These are phyloP conservation scores for Chalaropsis thielavioides DNA, from an alignment of 2,329 filamentous ascomycete genomes.

Conservation along the genomic window DNA sequence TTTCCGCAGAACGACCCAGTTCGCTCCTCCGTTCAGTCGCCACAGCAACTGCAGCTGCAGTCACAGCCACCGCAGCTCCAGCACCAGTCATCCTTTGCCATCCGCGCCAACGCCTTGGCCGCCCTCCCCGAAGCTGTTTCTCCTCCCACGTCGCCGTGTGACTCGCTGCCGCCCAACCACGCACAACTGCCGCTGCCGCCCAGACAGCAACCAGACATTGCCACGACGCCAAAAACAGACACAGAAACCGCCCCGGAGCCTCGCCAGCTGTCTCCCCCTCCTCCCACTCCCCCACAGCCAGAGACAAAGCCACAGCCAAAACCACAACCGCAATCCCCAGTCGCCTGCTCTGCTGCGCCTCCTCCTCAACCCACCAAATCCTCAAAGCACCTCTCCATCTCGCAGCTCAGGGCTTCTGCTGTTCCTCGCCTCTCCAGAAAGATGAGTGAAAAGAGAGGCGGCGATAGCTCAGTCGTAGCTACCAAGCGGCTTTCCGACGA, in stretches of 20 bases:
- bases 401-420: conserved; percentile 11
- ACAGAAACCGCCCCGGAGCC: neutral
- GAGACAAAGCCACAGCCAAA: neutral
- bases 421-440: conserved; percentile 39
- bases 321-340: neutral
- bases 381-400: conserved; percentile 22
- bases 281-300: neutral
- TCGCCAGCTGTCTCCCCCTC: neutral
- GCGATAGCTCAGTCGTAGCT: conserved; percentile 35
- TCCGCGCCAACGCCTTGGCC: conserved; percentile 16
- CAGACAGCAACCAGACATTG: neutral
- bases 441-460: conserved; percentile 29
- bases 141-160: conserved; percentile 11
- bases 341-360: neutral
- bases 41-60: conserved; percentile 2
- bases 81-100: conserved; percentile 14
- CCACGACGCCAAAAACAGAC: neutral
- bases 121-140: conserved; percentile 16
- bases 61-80: neutral
- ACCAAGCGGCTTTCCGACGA: conserved; percentile 73
- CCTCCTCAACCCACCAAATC: neutral
- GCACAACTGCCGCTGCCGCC: neutral
- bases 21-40: neutral
- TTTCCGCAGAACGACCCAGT: conserved; percentile 2
- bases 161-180: neutral